Base-by-base conservation (phyloP, 371 early-diverging fungal genomes). In the Thermomucor indicae-seudaticae region DNA sequence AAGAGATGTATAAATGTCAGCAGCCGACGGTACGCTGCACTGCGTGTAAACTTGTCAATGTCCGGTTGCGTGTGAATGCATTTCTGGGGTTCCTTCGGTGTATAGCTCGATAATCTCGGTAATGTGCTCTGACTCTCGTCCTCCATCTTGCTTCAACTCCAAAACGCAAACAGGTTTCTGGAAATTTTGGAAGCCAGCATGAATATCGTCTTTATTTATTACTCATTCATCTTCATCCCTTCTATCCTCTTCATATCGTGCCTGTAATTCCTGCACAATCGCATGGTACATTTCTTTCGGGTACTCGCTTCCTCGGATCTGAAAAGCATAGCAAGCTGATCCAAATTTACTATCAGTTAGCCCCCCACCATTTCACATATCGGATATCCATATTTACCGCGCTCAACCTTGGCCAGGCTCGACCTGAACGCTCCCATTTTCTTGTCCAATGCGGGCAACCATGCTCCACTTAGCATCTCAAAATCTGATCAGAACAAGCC, bases 1-100 rank as follows among this genome's bases (percentile, higher is more conserved):
- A 91, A 70, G 23, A 79, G 63, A 38, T 75, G 74, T 22, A 90
- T 65, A 70, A 92, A 95, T 27, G 81, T 78, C 64, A 89, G 60
- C 45, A 90, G 64, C 27, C 89, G 79, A 8, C 66, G 67, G 63
- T 81, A 89, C 0, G 87, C 92, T 47, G 81, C 75, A 16, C 85
- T 83, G 4, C 64, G 35, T 8, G 65, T 52, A 80, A 88, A 91
- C 1, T 25, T 37, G 1, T 58, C 55, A 54, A 90, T 75, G 45
- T 83, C 78, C 38, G 53, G 31, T 38, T 81, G 78, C 24, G 71
- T 76, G 32, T 58, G 60, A 35, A 90, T 88, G 43, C 70, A 50
- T 52, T 83, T 82, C 20, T 52, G 46, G 4, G 89, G 89, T 28
- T 53, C 43, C 16, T 37, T 43, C 20, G 59, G 55, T 27, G 47